phyloP scores from a whole-genome alignment of 192 early-diverging fungal genomes.

The Coemansia erecta region DNA sequence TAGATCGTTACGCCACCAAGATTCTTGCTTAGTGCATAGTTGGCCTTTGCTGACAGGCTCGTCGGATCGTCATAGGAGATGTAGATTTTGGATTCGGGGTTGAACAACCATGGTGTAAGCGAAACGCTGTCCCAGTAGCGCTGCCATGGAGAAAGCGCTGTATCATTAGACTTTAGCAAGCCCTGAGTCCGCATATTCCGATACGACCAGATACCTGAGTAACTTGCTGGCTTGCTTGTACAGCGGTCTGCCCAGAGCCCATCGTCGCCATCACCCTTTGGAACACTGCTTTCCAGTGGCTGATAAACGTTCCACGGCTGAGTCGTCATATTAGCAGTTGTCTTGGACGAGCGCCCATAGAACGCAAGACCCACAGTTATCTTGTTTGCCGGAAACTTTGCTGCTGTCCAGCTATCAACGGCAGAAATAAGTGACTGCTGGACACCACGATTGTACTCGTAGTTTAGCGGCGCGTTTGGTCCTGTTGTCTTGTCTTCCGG shows the following conservation, averaged over 20 bases:
- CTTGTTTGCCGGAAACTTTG: constrained; percentile 58
- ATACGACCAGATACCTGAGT: constrained; percentile 62
- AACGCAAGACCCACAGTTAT: constrained; percentile 61
- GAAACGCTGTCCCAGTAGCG: constrained; percentile 58
- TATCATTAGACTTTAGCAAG: constrained; percentile 29
- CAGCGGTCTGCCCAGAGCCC: constrained; percentile 44
- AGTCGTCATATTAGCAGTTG: constrained; percentile 27
- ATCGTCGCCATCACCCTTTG: constrained; percentile 55
- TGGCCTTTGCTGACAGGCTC: constrained; percentile 62
- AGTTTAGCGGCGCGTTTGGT: constrained; percentile 61
- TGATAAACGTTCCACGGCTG: constrained; percentile 38
- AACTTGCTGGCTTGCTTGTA: constrained; percentile 15
- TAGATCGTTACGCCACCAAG: constrained; percentile 67
- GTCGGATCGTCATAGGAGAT: constrained; percentile 77
- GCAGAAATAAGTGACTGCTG: constrained; percentile 50
- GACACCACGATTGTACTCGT: constrained; percentile 17
- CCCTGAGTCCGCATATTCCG: constrained; percentile 54
- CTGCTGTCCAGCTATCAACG: constrained; percentile 55
- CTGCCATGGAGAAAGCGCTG: constrained; percentile 51
- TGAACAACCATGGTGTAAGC: constrained; percentile 59
- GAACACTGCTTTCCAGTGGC: constrained; percentile 30
- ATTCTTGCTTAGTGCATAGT: constrained; percentile 49
- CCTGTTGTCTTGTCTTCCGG: constrained; percentile 55
- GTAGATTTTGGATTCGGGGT: constrained; percentile 56
- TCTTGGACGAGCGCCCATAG: constrained; percentile 55